These are phyloP conservation scores for Alternaria angustiovoidea DNA, from an alignment of 2,329 filamentous ascomycete genomes.

Conservation along the genomic window DNA sequence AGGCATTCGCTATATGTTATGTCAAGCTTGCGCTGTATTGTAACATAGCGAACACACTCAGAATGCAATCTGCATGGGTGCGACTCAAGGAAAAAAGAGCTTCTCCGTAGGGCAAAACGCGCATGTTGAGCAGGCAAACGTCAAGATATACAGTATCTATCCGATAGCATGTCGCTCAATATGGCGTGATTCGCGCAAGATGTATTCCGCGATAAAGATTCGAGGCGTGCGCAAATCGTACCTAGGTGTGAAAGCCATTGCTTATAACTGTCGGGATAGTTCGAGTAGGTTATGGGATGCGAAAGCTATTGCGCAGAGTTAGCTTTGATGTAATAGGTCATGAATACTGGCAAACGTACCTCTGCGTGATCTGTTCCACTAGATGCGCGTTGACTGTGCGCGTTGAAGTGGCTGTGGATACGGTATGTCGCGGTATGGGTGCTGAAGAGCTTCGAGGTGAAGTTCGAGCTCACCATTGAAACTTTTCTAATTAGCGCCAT, in stretches of 20 bases:
- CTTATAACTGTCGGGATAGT: constrained; percentile 15
- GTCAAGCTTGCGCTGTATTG: background rate
- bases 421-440: constrained; percentile 21
- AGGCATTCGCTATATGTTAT: background rate
- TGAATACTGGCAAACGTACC: background rate
- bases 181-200: background rate
- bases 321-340: constrained; percentile 1
- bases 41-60: background rate
- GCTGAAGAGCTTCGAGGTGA: constrained; percentile 24
- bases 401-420: constrained; percentile 19
- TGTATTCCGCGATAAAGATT: background rate
- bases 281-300: constrained; percentile 13
- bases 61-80: background rate
- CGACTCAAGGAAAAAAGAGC: background rate
- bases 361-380: constrained; percentile 2
- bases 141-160: background rate
- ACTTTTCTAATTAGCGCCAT: constrained; percentile 19
- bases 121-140: constrained; percentile 2
- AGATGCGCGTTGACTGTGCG: constrained; percentile 23
- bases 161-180: background rate
- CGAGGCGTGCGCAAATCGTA: constrained; percentile 24
- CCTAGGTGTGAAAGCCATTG: constrained; percentile 45
- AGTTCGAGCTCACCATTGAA: constrained; percentile 26
- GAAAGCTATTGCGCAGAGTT: constrained; percentile 21
- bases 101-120: background rate